Conservation (phyloP, 257 asterid genomes). For the Nicotiana obtusifolia region DNA sequence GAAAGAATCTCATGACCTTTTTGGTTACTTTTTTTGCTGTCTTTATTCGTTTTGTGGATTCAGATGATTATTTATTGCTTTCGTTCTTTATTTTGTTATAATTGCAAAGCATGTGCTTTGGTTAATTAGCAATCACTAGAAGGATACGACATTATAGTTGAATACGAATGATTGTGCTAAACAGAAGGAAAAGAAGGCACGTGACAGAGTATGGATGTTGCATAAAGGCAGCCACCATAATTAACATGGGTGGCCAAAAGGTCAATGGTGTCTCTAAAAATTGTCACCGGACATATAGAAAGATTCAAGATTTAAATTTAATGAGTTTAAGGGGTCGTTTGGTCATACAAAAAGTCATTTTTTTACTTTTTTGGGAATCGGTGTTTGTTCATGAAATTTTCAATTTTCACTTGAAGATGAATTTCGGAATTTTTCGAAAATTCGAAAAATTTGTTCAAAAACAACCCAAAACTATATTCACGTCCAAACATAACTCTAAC, state of each 20-base stretch:
- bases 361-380: no score
- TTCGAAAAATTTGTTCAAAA: no score
- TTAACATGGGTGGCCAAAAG: background rate
- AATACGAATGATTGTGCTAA: background rate
- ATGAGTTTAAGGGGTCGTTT: no score
- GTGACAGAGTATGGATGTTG: background rate
- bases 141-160: background rate
- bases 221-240: background rate
- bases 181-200: background rate
- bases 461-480: no score
- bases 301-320: no score
- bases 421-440: no score
- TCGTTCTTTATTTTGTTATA: background rate
- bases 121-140: background rate
- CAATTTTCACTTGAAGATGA: no score
- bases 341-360: no score
- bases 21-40: no score
- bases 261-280: background rate
- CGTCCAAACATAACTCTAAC: no score
- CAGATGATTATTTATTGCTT: background rate
- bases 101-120: background rate
- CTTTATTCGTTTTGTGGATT: background rate
- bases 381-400: no score
- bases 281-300: no score
- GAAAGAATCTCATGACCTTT: background rate